A percentile compares a stretch with the other conserved stretches of the same genome.
phyloP scores from a whole-genome alignment of 192 early-diverging fungal species.

The Paraglomus brasilianum region DNA sequence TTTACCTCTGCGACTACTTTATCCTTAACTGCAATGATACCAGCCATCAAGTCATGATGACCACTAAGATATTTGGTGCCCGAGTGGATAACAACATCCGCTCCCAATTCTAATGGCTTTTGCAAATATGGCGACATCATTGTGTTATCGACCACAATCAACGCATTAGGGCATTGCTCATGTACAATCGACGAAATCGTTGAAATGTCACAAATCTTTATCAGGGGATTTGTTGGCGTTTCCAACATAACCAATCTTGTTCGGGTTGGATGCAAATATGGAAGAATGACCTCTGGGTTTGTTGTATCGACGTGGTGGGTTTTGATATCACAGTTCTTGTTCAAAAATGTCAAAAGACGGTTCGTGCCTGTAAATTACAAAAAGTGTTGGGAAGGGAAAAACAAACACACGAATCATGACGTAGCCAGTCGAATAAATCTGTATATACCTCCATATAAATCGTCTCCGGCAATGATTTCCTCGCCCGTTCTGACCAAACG shows the following conservation, averaged over 20 bases:
- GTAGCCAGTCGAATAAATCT: background rate
- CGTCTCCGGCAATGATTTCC: slow-evolving; percentile 92
- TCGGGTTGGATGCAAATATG: slow-evolving; percentile 66
- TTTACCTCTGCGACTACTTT: slow-evolving; percentile 72
- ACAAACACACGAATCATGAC: background rate
- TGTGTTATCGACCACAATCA: slow-evolving; percentile 97
- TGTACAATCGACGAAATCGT: slow-evolving; percentile 74
- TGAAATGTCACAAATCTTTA: slow-evolving; percentile 90
- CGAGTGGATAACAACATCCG: slow-evolving; percentile 93
- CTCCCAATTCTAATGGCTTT: slow-evolving; percentile 84
- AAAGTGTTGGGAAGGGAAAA: slow-evolving; percentile 1
- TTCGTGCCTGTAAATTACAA: slow-evolving; percentile 67
- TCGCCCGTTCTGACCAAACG: slow-evolving; percentile 85
- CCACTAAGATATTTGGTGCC: slow-evolving; percentile 97
- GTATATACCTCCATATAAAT: slow-evolving; percentile 86
- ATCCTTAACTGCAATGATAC: slow-evolving; percentile 80
- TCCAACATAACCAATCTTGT: slow-evolving; percentile 89
- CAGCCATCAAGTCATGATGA: slow-evolving; percentile 99
- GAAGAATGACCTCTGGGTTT: slow-evolving; percentile 53
- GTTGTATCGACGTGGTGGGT: slow-evolving; percentile 95
- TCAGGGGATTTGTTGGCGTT: slow-evolving; percentile 95
- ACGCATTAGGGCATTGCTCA: slow-evolving; percentile 67
- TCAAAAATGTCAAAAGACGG: slow-evolving; percentile 83
- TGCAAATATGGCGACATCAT: slow-evolving; percentile 98
- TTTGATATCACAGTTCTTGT: slow-evolving; percentile 73